Percentiles rank a stretch among this genome's conserved stretches.
Conservation (phyloP, 257 asterid species). For the Penstemon newberryi region DNA sequence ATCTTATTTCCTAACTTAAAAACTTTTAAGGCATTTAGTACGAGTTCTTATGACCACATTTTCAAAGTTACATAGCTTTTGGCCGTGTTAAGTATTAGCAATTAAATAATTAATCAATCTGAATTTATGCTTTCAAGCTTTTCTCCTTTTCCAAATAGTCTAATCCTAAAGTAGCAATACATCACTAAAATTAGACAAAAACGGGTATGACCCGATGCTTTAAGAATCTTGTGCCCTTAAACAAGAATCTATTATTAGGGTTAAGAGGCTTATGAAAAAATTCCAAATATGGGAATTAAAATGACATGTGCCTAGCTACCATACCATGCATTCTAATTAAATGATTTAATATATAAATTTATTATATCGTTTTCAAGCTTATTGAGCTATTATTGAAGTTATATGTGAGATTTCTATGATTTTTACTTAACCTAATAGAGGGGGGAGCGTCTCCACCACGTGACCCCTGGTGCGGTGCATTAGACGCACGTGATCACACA, state of each 20-base stretch:
- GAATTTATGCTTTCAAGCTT: background rate
- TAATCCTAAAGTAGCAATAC: background rate
- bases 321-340: too few relatives aligned
- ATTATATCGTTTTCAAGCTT: too few relatives aligned
- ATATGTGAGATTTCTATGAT: too few relatives aligned
- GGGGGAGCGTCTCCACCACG: constrained; percentile 31
- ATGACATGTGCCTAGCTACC: too few relatives aligned
- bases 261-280: background rate
- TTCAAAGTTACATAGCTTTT: background rate
- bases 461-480: constrained; percentile 35
- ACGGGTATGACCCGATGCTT: background rate
- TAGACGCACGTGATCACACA: constrained; percentile 49
- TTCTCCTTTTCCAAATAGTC: background rate
- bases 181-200: background rate
- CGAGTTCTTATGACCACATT: background rate
- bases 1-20: too few relatives aligned
- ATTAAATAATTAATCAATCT: too few relatives aligned
- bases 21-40: too few relatives aligned
- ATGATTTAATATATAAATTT: too few relatives aligned
- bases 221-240: background rate
- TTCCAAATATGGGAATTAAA: constrained; percentile 10
- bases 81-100: too few relatives aligned
- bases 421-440: too few relatives aligned
- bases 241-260: background rate
- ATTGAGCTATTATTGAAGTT: too few relatives aligned